Conservation (phyloP, 306 rosid species). For the Bauhinia variegata region DNA sequence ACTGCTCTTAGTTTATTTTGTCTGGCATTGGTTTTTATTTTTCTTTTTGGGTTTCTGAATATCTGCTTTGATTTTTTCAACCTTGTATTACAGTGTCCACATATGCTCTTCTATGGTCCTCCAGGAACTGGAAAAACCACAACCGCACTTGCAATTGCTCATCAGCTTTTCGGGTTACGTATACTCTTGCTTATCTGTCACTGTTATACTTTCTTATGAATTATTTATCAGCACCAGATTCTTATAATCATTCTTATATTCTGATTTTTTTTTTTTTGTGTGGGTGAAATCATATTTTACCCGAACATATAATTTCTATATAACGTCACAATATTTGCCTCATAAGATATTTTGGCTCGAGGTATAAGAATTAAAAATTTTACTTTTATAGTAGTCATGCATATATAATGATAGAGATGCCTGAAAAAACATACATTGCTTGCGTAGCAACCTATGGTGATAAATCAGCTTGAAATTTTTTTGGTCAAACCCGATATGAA, state of each 20-base stretch:
- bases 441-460: not conserved
- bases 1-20: not conserved
- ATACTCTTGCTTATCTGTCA: not conserved
- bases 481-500: no score
- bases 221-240: no score
- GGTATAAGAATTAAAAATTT: not conserved
- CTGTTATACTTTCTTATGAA: no score
- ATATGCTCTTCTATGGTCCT: constrained; percentile 96
- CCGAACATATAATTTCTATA: no score
- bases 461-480: not conserved
- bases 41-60: not conserved
- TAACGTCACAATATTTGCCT: no score
- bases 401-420: not conserved
- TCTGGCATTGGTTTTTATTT: not conserved
- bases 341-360: no score
- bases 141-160: constrained; percentile 89
- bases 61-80: not conserved
- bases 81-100: constrained; percentile 63
- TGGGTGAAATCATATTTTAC: no score
- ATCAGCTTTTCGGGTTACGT: constrained; percentile 76
- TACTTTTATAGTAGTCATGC: not conserved
- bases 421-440: not conserved
- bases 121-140: constrained; percentile 97
- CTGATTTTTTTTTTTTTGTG: no score
- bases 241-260: no score